Evolutionary conservation across 1,139 yeast species (phyloP).

Genomic region (Suhomyces yuchorum): DNA sequence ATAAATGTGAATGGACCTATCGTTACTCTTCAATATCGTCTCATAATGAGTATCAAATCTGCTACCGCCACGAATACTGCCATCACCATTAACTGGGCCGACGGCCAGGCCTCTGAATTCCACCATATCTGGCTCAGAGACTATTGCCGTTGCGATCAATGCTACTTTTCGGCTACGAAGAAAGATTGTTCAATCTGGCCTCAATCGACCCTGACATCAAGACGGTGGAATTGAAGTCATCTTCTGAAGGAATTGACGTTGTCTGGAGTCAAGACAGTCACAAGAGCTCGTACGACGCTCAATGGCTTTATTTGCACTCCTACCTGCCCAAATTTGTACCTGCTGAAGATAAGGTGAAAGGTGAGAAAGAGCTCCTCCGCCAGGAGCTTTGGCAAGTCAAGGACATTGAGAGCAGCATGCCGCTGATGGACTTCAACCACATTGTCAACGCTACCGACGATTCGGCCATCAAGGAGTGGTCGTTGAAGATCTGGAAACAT

Average conservation of each 20-base stretch:
- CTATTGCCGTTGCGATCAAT: conserved; percentile 63
- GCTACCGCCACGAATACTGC: conserved; percentile 4
- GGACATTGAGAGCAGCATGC: conserved; percentile 47
- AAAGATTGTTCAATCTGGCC: conserved; percentile 63
- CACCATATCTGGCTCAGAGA: conserved; percentile 73
- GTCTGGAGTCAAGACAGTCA: conserved; percentile 56
- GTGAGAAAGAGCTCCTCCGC: conserved; percentile 32
- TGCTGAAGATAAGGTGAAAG: conserved; percentile 28
- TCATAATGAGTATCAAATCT: conserved; percentile 9
- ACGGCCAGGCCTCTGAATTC: conserved; percentile 22
- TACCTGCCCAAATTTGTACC: conserved; percentile 55
- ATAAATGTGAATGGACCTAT: neutral
- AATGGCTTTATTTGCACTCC: conserved; percentile 63
- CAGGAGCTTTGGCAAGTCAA: conserved; percentile 51
- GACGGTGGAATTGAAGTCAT: conserved; percentile 27
- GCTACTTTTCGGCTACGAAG: conserved; percentile 62
- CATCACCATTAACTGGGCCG: conserved; percentile 17
- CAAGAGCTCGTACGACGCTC: conserved; percentile 43
- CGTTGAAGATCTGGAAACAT: conserved; percentile 55
- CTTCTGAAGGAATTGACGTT: conserved; percentile 26
- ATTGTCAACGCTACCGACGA: conserved; percentile 43
- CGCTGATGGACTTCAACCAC: conserved; percentile 54
- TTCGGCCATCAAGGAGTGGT: conserved; percentile 59
- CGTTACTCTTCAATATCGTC: neutral
- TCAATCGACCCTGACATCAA: conserved; percentile 49